Evolutionary conservation across 2,329 filamentous ascomycete species (phyloP).

Genomic region (Akanthomyces muscarius): DNA sequence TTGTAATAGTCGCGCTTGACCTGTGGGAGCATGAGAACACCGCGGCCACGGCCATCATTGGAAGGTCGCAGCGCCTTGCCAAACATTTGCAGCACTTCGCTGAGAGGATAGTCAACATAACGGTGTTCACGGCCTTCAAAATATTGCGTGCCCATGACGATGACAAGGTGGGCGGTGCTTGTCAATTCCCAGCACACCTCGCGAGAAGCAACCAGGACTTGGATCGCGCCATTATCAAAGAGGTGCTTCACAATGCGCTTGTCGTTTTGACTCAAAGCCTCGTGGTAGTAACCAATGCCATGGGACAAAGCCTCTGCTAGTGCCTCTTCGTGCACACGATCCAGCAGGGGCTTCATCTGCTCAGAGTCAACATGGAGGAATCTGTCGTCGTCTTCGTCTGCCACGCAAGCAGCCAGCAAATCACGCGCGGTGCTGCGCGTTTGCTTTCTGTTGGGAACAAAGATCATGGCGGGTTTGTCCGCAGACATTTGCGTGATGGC

Average conservation of each 20-base stretch:
- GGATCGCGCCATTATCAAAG: conserved; percentile 83
- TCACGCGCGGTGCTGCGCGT: conserved; percentile 83
- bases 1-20: conserved; percentile 98
- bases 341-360: conserved; percentile 77
- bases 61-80: conserved; percentile 81
- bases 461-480: conserved; percentile 85
- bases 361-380: conserved; percentile 83
- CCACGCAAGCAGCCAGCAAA: conserved; percentile 78
- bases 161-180: conserved; percentile 80
- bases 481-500: conserved; percentile 84
- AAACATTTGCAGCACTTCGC: conserved; percentile 96
- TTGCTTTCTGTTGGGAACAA: conserved; percentile 91
- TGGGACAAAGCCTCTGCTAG: conserved; percentile 87
- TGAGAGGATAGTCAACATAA: conserved; percentile 93
- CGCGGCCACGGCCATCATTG: conserved; percentile 75
- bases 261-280: conserved; percentile 82
- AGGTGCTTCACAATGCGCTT: conserved; percentile 92
- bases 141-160: conserved; percentile 97
- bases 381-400: conserved; percentile 87
- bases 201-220: conserved; percentile 70
- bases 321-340: conserved; percentile 78
- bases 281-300: conserved; percentile 95
- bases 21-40: conserved; percentile 92
- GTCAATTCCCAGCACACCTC: conserved; percentile 97
- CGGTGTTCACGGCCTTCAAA: conserved; percentile 95